Conservation (phyloP, 176 grass and related monocot species). For the Lolium perenne region DNA sequence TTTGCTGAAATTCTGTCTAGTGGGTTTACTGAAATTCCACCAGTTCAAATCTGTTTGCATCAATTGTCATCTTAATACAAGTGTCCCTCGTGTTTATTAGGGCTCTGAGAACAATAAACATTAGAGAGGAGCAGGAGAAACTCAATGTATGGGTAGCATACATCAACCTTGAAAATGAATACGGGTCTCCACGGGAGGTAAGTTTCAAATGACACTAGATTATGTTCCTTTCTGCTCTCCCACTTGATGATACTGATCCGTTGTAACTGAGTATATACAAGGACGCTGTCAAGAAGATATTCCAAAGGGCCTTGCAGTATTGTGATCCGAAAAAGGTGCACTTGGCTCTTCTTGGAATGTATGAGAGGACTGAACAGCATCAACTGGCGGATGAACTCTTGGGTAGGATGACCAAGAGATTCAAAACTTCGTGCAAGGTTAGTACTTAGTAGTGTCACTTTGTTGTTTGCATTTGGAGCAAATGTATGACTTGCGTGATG, state of each 20-base stretch:
- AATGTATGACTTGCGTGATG: slow-evolving; percentile 30
- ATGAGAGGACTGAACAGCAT: slow-evolving; percentile 80
- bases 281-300: slow-evolving; percentile 87
- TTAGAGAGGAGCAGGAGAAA: slow-evolving; percentile 82
- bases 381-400: slow-evolving; percentile 72
- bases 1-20: no score
- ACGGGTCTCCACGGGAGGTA: slow-evolving; percentile 85
- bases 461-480: background rate
- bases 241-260: slow-evolving; percentile 37
- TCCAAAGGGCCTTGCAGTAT: slow-evolving; percentile 85
- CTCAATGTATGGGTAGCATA: slow-evolving; percentile 96
- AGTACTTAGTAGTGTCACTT: slow-evolving; percentile 52
- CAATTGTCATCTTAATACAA: slow-evolving; percentile 29
- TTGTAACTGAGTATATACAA: slow-evolving; percentile 33
- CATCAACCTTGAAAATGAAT: slow-evolving; percentile 93
- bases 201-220: slow-evolving; percentile 22
- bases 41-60: no score
- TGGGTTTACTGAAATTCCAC: no score
- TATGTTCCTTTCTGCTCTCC: background rate
- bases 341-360: slow-evolving; percentile 81
- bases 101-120: slow-evolving; percentile 82
- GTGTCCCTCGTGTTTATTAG: slow-evolving; percentile 46
- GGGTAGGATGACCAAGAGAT: slow-evolving; percentile 85
- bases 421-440: slow-evolving; percentile 93
- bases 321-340: slow-evolving; percentile 90